Base-by-base conservation (phyloP, 192 early-diverging fungal species). In the Coemansia sp. region DNA sequence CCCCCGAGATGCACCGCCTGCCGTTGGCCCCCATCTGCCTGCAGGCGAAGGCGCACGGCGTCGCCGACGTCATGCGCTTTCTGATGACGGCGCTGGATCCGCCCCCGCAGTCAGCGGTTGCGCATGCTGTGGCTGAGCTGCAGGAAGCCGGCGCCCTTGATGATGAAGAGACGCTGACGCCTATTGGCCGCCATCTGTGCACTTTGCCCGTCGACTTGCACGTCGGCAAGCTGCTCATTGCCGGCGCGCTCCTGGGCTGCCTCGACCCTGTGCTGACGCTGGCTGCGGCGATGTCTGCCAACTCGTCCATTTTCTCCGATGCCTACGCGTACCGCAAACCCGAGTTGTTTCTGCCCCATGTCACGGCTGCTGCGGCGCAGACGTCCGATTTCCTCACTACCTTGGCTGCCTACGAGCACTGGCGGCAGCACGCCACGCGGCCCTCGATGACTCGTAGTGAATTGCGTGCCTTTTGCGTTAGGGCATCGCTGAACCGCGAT, bases 241-340 rank as follows among this genome's bases (percentile, higher is more conserved):
- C 88, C 64, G 94, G 89, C 9, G 83, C 91, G 0, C 83, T 91
- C 7, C 89, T 93, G 62, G 69, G 87, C 36, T 94, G 93, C 35
- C 68, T 95, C 3, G 93, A 94, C 57, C 90, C 92, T 0, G 84
- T 91, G 13, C 59, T 95, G 8, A 91, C 92, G 6, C 79, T 95
- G 10, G 90, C 87, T 24, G 87, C 87, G 41, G 87, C 82, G 27
- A 81, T 90, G 40, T 66, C 60, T 7, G 46, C 42, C 16, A 57
- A 37, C 36, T 61, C 19, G 40, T 5, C 3, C 36, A 50, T 16
- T 29, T 48, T 34, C 31, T 16, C 37, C 5, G 46, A 34, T 3
- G 50, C 31, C 56, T 53, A 14, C 17, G 9, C 10, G 59, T 75
- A 65, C 42, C 56, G 62, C 2, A 60, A 64, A 0, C 31, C 66